Evolutionary conservation across 23 red algal species (phyloP).

Genomic region (Chondrus crispus): DNA sequence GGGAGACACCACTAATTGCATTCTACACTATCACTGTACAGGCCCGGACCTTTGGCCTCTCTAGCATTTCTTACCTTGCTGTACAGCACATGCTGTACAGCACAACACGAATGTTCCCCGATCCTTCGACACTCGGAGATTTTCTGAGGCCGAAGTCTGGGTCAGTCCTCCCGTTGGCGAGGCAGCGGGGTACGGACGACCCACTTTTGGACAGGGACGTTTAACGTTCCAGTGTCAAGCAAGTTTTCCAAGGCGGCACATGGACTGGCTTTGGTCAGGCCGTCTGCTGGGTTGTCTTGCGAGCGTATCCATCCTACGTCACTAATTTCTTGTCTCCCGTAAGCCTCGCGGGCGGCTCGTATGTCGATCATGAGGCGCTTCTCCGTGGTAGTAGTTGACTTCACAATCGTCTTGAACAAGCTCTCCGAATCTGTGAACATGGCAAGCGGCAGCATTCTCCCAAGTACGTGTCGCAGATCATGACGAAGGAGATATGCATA

Average conservation of each 20-base stretch:
- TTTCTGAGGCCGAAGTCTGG: too few species aligned
- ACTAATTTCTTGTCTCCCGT: not conserved
- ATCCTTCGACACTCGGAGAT: too few species aligned
- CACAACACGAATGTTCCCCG: too few species aligned
- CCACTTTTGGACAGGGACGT: constrained; percentile 6
- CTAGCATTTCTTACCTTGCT: too few species aligned
- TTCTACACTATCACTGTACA: too few species aligned
- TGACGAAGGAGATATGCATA: not conserved
- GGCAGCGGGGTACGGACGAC: too few species aligned
- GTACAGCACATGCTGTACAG: too few species aligned
- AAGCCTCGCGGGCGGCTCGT: constrained; percentile 2
- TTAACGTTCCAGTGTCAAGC: not conserved
- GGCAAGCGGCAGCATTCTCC: not conserved
- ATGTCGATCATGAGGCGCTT: constrained; percentile 44
- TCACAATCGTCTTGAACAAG: not conserved
- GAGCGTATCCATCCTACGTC: not conserved
- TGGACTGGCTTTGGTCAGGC: constrained; percentile 1
- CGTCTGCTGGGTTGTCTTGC: not conserved
- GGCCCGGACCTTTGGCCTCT: too few species aligned
- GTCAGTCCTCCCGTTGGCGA: too few species aligned
- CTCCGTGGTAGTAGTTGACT: constrained; percentile 3
- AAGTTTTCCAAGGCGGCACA: not conserved
- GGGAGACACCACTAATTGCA: too few species aligned
- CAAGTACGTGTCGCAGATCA: constrained; percentile 1
- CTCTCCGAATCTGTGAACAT: not conserved